Base-by-base conservation (phyloP, 2,329 filamentous ascomycete species). In the Dothistroma septosporum region DNA sequence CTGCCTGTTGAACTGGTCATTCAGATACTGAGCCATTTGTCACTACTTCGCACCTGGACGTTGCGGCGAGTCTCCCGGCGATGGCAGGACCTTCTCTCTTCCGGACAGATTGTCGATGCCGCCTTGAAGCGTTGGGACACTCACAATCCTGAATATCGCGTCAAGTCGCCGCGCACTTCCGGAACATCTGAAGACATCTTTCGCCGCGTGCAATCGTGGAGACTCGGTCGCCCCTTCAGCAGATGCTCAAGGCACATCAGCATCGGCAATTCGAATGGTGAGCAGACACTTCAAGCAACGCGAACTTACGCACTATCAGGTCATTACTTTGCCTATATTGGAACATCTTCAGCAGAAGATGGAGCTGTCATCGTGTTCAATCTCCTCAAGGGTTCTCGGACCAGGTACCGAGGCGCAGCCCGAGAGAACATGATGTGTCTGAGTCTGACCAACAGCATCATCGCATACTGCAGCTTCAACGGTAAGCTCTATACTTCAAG, bases 1-100 rank as follows among this genome's bases (percentile, higher is more conserved):
- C 62, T 78, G 37, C 76, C 77, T 5, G 16, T 74, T 14, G 77
- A 79, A 66, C 65, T 79, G 8, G 66, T 75, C 6, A 67, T 71
- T 21, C 61, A 70, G 5, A 57, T 77, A 16, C 76, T 78, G 60
- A 59, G 61, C 33, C 64, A 74, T 50, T 61, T 70, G 46, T 61
- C 64, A 9, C 12, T 68, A 2, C 63, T 60, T 11, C 55, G 62
- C 16, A 55, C 67, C 53, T 78, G 59, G 73, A 73, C 47, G 53
- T 66, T 48, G 37, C 71, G 50, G 64, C 69, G 4, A 60, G 73
- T 77, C 33, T 75, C 70, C 35, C 69, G 62, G 37, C 68, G 59
- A 8, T 78, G 76, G 76, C 62, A 60, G 5, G 24, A 56, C 10
- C 31, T 69, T 1, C 58, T 78, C 11, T 71, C 64, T 21, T 71